These are phyloP conservation scores for Solanum megistacrolobum DNA, from an alignment of 257 asterid genomes.

Conservation along the genomic window DNA sequence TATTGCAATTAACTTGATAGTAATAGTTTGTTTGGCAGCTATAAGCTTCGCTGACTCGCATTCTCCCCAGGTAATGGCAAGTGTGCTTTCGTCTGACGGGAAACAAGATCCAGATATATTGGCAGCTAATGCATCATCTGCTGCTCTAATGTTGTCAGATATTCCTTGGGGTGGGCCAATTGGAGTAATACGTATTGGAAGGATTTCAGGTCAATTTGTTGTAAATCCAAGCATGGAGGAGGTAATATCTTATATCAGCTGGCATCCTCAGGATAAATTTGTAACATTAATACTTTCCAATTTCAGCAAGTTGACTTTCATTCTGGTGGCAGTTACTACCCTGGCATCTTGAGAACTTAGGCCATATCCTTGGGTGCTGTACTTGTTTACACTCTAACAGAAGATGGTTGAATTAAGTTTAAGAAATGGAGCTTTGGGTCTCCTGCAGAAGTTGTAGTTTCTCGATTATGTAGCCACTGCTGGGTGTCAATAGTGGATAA, in stretches of 20 bases:
- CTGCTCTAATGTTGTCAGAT: slow-evolving; percentile 94
- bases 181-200: slow-evolving; percentile 88
- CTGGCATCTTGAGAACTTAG: neutral
- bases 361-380: neutral
- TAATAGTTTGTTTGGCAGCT: neutral
- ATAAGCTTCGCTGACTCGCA: neutral
- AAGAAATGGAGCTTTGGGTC: neutral
- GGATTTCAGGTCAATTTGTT: slow-evolving; percentile 67
- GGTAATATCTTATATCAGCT: slow-evolving; percentile 27
- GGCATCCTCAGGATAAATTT: neutral
- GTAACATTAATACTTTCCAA: neutral
- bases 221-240: slow-evolving; percentile 94
- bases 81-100: slow-evolving; percentile 91
- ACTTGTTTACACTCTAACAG: neutral
- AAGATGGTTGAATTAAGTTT: neutral
- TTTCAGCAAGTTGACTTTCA: neutral
- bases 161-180: slow-evolving; percentile 99
- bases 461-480: neutral
- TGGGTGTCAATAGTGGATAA: neutral
- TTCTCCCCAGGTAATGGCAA: slow-evolving; percentile 58
- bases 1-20: neutral
- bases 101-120: slow-evolving; percentile 92
- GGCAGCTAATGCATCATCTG: slow-evolving; percentile 97
- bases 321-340: neutral
- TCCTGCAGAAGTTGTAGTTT: neutral